Evolutionary conservation across 2,329 filamentous ascomycete genomes (phyloP).

Genomic region (Scytalidium lignicola): DNA sequence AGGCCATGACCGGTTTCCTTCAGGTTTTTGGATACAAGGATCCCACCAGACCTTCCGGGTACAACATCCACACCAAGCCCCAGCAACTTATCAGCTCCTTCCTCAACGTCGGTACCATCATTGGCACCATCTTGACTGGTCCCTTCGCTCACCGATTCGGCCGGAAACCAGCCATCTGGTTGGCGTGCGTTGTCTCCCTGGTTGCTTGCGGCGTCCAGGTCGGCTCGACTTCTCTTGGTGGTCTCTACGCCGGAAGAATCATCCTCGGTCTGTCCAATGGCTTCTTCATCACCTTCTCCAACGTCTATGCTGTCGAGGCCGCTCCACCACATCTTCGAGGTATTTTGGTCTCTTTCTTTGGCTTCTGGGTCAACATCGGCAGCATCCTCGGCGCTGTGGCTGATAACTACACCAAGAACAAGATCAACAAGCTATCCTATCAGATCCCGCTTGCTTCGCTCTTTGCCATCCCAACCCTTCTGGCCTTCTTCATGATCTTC

Average conservation of each 20-base stretch:
- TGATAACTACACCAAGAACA: not conserved
- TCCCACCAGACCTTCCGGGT: conserved; percentile 12
- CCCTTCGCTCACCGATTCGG: conserved; percentile 19
- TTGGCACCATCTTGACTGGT: conserved; percentile 17
- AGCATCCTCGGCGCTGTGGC: not conserved
- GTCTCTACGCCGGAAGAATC: conserved; percentile 20
- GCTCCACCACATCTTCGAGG: conserved; percentile 15
- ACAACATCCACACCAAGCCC: conserved; percentile 16
- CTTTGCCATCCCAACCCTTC: not conserved
- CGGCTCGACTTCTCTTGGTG: conserved; percentile 11
- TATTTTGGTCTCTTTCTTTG: not conserved
- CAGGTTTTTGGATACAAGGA: conserved; percentile 19
- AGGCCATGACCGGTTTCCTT: conserved; percentile 21
- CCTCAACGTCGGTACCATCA: conserved; percentile 22
- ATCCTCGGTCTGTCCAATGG: conserved; percentile 23
- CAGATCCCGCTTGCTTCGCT: not conserved
- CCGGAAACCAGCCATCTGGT: conserved; percentile 22
- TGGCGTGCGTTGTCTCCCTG: conserved; percentile 17
- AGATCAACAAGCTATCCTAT: not conserved
- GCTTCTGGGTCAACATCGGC: not conserved
- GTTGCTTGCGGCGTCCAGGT: conserved; percentile 18
- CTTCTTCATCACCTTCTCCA: conserved; percentile 24
- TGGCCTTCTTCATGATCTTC: not conserved
- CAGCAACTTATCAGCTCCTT: conserved; percentile 24
- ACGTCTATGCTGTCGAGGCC: conserved; percentile 22